Conservation (phyloP, 2,329 filamentous ascomycete genomes). For the Phyllosticta paracitricarpa region DNA sequence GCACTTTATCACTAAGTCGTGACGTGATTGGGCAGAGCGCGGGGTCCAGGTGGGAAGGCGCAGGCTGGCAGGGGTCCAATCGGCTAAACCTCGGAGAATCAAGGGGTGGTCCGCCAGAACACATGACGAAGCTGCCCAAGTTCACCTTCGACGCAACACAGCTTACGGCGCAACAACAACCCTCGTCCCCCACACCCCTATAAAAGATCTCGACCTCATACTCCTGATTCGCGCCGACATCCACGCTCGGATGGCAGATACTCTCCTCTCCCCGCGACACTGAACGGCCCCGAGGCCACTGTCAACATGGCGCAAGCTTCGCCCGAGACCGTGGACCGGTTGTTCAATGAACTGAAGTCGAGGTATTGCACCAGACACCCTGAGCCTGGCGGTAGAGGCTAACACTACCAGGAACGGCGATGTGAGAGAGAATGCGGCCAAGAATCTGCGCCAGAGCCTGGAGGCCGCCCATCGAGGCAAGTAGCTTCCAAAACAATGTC, state of each 20-base stretch:
- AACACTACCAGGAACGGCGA: conserved; percentile 32
- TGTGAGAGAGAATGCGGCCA: conserved; percentile 33
- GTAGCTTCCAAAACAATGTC: conserved; percentile 10
- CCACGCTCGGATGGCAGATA: conserved; percentile 5
- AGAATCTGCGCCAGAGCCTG: conserved; percentile 33
- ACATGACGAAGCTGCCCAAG: conserved; percentile 10
- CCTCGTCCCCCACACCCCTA: not conserved
- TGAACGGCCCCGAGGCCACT: conserved; percentile 9
- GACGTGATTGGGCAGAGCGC: not conserved
- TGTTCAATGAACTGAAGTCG: conserved; percentile 48
- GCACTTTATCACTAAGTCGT: not conserved
- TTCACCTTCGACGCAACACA: conserved; percentile 3
- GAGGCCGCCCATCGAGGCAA: conserved; percentile 38
- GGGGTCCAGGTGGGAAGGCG: not conserved
- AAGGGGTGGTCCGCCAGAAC: not conserved
- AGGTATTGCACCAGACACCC: conserved; percentile 31
- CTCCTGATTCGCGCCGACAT: not conserved
- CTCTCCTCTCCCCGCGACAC: conserved; percentile 2
- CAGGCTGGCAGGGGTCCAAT: not conserved
- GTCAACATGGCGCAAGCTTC: conserved; percentile 11
- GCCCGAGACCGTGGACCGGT: conserved; percentile 34
- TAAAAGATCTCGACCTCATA: not conserved
- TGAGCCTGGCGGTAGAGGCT: conserved; percentile 13
- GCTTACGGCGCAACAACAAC: conserved; percentile 2
- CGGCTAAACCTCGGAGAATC: not conserved